These are phyloP conservation scores for Wickerhamomyces chaumierensis DNA, from an alignment of 805 yeast genomes.

Conservation along the genomic window DNA sequence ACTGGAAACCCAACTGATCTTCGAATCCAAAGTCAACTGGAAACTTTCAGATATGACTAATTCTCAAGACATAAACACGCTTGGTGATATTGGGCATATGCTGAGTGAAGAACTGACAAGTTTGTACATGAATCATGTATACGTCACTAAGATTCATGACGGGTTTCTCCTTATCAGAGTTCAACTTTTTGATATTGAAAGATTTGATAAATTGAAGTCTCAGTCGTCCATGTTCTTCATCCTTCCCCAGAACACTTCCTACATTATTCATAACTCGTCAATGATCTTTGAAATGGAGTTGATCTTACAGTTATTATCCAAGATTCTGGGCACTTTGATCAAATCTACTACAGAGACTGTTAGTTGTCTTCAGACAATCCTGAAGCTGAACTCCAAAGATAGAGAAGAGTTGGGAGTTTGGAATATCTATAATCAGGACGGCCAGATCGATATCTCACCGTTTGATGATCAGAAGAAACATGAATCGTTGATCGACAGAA, in stretches of 20 bases:
- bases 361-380: constrained; percentile 32
- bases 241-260: constrained; percentile 16
- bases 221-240: constrained; percentile 57
- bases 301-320: constrained; percentile 40
- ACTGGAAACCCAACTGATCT: constrained; percentile 57
- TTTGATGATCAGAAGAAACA: constrained; percentile 35
- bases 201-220: constrained; percentile 28
- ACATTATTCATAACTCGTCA: constrained; percentile 28
- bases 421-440: constrained; percentile 57
- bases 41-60: constrained; percentile 14
- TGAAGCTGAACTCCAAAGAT: constrained; percentile 43
- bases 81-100: constrained; percentile 20
- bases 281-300: constrained; percentile 48
- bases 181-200: not conserved
- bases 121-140: constrained; percentile 34
- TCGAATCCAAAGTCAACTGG: constrained; percentile 37
- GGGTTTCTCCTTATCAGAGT: not conserved
- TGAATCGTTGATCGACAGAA: constrained; percentile 18
- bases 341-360: constrained; percentile 19
- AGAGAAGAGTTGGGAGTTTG: constrained; percentile 58
- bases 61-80: constrained; percentile 15
- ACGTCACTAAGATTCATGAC: not conserved
- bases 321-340: constrained; percentile 29
- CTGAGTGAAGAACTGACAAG: constrained; percentile 31
- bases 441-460: constrained; percentile 54